A percentile compares a stretch with the other conserved stretches of the same genome.
phyloP scores from a whole-genome alignment of 202 grass and related monocot genomes.

The Miscanthus sacchariflorus region DNA sequence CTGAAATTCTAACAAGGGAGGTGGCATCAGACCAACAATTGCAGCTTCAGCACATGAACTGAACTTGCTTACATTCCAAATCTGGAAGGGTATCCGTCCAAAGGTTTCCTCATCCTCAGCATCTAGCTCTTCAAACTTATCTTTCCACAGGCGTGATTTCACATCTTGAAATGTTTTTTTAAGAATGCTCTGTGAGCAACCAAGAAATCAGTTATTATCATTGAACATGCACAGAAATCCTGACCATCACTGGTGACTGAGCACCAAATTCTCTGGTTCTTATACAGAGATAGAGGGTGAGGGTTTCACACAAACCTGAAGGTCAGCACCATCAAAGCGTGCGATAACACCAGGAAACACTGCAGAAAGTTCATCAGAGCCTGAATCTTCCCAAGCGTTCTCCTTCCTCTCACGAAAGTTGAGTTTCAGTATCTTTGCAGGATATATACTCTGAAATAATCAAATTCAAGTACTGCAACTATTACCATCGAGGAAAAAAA shows the following conservation, averaged over 20 bases:
- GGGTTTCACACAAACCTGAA: conserved; percentile 68
- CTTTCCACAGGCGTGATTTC: conserved; percentile 66
- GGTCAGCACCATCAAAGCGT: conserved; percentile 78
- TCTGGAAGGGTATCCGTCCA: conserved; percentile 70
- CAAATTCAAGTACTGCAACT: background rate
- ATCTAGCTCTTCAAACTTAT: conserved; percentile 66
- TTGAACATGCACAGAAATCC: background rate
- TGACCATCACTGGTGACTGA: background rate
- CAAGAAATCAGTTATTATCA: conserved; percentile 30
- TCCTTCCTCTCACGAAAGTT: conserved; percentile 73
- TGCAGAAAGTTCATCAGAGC: conserved; percentile 71
- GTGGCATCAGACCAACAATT: conserved; percentile 91
- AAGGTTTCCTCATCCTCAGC: conserved; percentile 64
- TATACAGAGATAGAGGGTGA: conserved; percentile 37
- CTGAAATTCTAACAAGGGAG: conserved; percentile 92
- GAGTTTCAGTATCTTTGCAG: conserved; percentile 70
- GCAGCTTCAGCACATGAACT: conserved; percentile 84
- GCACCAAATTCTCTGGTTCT: conserved; percentile 11
- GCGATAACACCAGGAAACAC: conserved; percentile 80
- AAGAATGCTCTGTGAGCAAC: conserved; percentile 65
- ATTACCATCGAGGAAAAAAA: conserved; percentile 26
- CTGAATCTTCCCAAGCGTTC: conserved; percentile 63
- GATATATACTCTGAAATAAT: conserved; percentile 76
- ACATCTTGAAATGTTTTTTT: conserved; percentile 73
- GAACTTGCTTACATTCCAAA: conserved; percentile 94